Base-by-base conservation (phyloP, 352 stramenopile genomes). In the Peronospora belbahrii region DNA sequence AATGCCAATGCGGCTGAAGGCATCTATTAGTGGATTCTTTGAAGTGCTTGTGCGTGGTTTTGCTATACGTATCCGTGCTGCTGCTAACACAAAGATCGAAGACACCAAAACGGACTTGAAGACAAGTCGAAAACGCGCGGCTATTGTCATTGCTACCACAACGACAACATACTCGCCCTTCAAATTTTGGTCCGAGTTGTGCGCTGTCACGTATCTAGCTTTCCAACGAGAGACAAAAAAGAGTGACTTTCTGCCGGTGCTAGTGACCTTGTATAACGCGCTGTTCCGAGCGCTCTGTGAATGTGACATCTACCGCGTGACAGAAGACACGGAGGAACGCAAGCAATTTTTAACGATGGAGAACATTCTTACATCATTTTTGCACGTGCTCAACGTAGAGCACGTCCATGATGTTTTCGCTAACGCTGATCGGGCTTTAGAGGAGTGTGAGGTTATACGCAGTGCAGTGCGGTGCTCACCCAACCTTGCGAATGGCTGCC, bases 151-250 rank as follows among this genome's bases (percentile, higher is more conserved):
- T 52, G 74, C 77, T 13, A 74, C 70, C 0, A 81, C 74, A 3
- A 84, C 77, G 4, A 87, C 79, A 11, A 76, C 63, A 13, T 86
- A 83, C 48, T 88, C 83, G 11, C 75, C 83, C 9, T 94, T 94
- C 59, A 85, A 86, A 42, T 94, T 94, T 42, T 94, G 83, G 83
- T 76, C 78, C 2, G 83, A 94, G 40, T 59, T 90, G 13, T 88
- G 69, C 22, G 83, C 71, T 0, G 72, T 91, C 11, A 59, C 60
- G 0, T 83, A 73, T 38, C 47, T 52, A 17, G 62, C 71, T 22
- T 78, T 67, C 30, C 39, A 87, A 18, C 52, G 70, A 8, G 43
- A 67, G 13, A 8, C n/a, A 40, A 22, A 44, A 18, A 59, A 59
- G 23, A 56, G 42, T 33, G 23, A 43, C 10, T 62, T 52, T 31